phyloP scores from a whole-genome alignment of 441 rosid genomes.

The Jatropha multifida region DNA sequence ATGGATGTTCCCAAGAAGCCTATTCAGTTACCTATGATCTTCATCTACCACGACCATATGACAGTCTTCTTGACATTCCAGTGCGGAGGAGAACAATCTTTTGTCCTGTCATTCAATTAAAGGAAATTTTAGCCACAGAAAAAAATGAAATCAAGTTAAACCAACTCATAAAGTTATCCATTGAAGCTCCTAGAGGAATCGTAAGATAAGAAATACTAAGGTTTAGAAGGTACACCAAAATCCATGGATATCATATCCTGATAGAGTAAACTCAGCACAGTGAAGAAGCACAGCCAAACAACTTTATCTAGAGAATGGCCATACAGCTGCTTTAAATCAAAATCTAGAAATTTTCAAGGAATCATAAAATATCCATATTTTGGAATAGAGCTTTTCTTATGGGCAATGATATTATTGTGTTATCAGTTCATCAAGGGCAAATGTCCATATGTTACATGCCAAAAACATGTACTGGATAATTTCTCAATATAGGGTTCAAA shows the following conservation, averaged over 20 bases:
- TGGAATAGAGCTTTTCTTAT: background rate
- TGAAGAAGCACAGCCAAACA: background rate
- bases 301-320: background rate
- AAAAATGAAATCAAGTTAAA: conserved; percentile 15
- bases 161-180: background rate
- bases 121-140: conserved; percentile 16
- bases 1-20: background rate
- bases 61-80: conserved; percentile 40
- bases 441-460: background rate
- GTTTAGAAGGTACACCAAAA: background rate
- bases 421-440: background rate
- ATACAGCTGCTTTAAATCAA: conserved; percentile 4
- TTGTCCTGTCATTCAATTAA: conserved; percentile 48
- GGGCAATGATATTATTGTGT: background rate
- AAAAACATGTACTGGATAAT: background rate
- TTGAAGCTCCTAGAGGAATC: conserved; percentile 6
- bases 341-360: background rate
- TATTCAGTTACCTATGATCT: conserved; percentile 25
- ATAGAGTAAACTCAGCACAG: background rate
- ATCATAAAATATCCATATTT: background rate
- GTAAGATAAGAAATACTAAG: background rate
- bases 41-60: conserved; percentile 24
- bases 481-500: background rate
- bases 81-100: conserved; percentile 42
- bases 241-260: background rate